Conservation (phyloP, 257 asterid genomes). For the Rehmannia glutinosa region DNA sequence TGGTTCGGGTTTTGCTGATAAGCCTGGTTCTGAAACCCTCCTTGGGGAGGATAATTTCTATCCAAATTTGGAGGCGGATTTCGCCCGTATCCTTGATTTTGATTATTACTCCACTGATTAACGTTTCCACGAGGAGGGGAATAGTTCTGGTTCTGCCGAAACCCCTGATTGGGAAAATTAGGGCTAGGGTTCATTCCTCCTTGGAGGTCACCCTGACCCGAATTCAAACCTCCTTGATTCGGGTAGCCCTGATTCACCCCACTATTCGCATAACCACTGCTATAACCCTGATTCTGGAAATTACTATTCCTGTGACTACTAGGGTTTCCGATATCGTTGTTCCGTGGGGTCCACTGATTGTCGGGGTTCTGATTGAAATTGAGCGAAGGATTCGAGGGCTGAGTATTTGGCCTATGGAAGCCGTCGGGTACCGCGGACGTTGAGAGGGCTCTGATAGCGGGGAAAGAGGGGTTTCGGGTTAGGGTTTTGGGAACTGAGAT, state of each 20-base stretch:
- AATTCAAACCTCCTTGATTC: constrained; percentile 24
- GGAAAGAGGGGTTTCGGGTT: constrained; percentile 21
- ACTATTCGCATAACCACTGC: constrained; percentile 13
- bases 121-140: constrained; percentile 31
- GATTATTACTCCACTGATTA: constrained; percentile 31
- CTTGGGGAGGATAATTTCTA: constrained; percentile 37
- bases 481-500: constrained; percentile 34
- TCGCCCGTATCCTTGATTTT: constrained; percentile 32
- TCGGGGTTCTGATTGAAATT: constrained; percentile 24
- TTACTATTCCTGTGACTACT: constrained; percentile 4
- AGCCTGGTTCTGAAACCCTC: constrained; percentile 43
- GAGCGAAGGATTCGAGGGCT: constrained; percentile 30
- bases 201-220: constrained; percentile 21
- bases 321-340: constrained; percentile 26
- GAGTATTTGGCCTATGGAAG: constrained; percentile 21
- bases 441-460: constrained; percentile 34
- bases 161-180: constrained; percentile 34
- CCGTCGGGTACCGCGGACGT: constrained; percentile 44
- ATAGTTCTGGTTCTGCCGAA: constrained; percentile 33
- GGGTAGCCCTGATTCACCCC: constrained; percentile 38
- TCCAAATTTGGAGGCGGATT: constrained; percentile 25
- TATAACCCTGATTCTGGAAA: constrained; percentile 37
- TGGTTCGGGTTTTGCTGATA: constrained; percentile 26
- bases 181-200: constrained; percentile 25
- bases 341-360: constrained; percentile 29